phyloP scores from a whole-genome alignment of 352 stramenopile species.

The Halophytophthora polymorphica region DNA sequence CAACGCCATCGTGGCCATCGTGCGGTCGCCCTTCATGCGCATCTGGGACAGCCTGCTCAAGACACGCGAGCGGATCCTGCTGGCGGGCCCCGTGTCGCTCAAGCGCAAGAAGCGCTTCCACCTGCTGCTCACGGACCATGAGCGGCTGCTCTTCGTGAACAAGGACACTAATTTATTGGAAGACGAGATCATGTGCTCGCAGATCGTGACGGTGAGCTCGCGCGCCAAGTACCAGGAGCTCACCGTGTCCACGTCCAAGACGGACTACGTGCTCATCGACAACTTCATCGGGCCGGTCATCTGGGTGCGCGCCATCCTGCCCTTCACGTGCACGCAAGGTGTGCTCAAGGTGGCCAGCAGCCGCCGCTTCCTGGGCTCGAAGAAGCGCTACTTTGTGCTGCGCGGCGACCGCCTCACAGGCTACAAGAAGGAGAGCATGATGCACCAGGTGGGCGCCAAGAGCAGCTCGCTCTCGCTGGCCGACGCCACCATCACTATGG shows the following conservation, averaged over 20 bases:
- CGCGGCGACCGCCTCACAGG: conserved; percentile 55
- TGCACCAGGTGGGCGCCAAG: conserved; percentile 69
- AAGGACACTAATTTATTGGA: conserved; percentile 88
- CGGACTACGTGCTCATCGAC: conserved; percentile 78
- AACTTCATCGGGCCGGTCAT: conserved; percentile 84
- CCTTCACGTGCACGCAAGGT: conserved; percentile 83
- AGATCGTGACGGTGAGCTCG: conserved; percentile 85
- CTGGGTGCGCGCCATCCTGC: conserved; percentile 83
- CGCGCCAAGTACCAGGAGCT: conserved; percentile 77
- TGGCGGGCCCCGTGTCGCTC: conserved; percentile 72
- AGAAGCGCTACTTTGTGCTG: conserved; percentile 85
- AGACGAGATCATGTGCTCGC: conserved; percentile 85
- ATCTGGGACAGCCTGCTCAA: conserved; percentile 84
- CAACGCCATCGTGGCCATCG: conserved; percentile 79
- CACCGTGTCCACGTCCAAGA: conserved; percentile 65
- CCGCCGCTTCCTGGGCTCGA: conserved; percentile 74
- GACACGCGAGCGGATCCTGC: conserved; percentile 76
- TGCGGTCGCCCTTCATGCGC: conserved; percentile 79
- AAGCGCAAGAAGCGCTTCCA: conserved; percentile 87
- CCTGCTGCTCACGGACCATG: conserved; percentile 79
- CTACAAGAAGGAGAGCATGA: conserved; percentile 76
- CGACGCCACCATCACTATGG: conserved; percentile 63
- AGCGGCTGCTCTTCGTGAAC: conserved; percentile 85
- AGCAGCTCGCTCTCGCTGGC: conserved; percentile 65
- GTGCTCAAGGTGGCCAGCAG: conserved; percentile 78